Base-by-base conservation (phyloP, 2,329 filamentous ascomycete genomes). In the Ceratocystis harringtonii region DNA sequence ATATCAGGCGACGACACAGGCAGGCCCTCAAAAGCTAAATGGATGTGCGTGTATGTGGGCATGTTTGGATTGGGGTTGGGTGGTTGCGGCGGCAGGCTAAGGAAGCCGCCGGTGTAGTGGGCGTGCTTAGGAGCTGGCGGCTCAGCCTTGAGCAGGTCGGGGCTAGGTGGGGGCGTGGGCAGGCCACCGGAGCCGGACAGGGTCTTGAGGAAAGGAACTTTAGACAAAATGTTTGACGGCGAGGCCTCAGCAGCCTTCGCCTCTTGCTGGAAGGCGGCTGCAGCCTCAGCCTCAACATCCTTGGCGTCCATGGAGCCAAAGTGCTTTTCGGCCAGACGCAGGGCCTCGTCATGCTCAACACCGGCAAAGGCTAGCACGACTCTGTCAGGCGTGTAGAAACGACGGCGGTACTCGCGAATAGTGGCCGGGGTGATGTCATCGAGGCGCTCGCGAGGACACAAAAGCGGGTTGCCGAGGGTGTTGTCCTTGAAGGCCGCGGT, bases 331-430 rank as follows among this genome's bases (percentile, higher is more conserved):
- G 91, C 84, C 69, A 97, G 77, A 70, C 80, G 81, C 41, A 97
- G 85, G 22, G 94, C 94, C 71, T 89, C 82, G 5, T 79, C 76
- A 74, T 99, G 94, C 66, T 89, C 81, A 7, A 97, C 89, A 41
- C 94, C 94, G 1, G 92, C 94, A 78, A 96, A 97, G 0, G 94
- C 94, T 61, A 99, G 85, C 0, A 99, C 94, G 72, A 95, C 95
- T 67, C 90, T 80, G 73, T 97, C 92, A 0, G 94, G 94, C 63
- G 84, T 83, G 78, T 91, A 97, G 72, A 97, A 96, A 1, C 86
- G 78, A 63, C 87, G 82, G 48, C 92, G 79, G 73, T 99, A 99
- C 68, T 85, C 83, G 71, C 88, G 79, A 63, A 97, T 85, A 6
- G 88, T 86, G 32, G 80, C 76, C 70, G 83, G 83, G 72, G 91